These are phyloP conservation scores for Groenewaldozyma salmanticensis DNA, from an alignment of 805 yeast species.

Conservation along the genomic window DNA sequence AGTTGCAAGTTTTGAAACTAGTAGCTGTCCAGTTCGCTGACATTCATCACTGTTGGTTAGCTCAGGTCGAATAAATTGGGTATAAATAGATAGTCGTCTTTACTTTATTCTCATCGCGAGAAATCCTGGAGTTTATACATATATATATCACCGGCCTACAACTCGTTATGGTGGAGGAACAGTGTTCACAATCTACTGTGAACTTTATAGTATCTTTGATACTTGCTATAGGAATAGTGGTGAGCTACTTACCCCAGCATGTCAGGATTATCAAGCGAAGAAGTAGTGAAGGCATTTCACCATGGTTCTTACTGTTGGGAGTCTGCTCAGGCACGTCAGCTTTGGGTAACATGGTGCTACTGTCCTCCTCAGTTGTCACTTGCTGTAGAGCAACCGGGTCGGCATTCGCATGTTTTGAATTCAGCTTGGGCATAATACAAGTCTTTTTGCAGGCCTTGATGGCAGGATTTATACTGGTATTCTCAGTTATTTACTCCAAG, in stretches of 20 bases:
- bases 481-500: slow-evolving; percentile 20
- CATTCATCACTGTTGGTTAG: no score
- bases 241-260: slow-evolving; percentile 73
- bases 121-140: no score
- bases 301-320: slow-evolving; percentile 61
- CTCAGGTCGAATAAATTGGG: no score
- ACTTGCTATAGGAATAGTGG: slow-evolving; percentile 57
- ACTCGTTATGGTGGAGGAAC: neutral
- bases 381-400: slow-evolving; percentile 40
- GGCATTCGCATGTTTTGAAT: slow-evolving; percentile 51
- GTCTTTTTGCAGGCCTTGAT: slow-evolving; percentile 54
- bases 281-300: slow-evolving; percentile 72
- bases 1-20: no score
- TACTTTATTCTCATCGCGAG: no score
- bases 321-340: slow-evolving; percentile 61
- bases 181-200: slow-evolving; percentile 23
- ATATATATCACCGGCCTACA: no score
- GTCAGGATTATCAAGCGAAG: slow-evolving; percentile 43
- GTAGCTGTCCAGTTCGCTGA: no score
- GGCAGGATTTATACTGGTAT: slow-evolving; percentile 40
- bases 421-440: slow-evolving; percentile 58
- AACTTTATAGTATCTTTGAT: slow-evolving; percentile 41
- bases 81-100: no score
- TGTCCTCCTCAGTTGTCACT: slow-evolving; percentile 48
- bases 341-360: slow-evolving; percentile 52